Evolutionary conservation across 306 rosid genomes (phyloP), one percentile per base, ranked within the genome.

Genomic region (Quercus agrifolia): DNA sequence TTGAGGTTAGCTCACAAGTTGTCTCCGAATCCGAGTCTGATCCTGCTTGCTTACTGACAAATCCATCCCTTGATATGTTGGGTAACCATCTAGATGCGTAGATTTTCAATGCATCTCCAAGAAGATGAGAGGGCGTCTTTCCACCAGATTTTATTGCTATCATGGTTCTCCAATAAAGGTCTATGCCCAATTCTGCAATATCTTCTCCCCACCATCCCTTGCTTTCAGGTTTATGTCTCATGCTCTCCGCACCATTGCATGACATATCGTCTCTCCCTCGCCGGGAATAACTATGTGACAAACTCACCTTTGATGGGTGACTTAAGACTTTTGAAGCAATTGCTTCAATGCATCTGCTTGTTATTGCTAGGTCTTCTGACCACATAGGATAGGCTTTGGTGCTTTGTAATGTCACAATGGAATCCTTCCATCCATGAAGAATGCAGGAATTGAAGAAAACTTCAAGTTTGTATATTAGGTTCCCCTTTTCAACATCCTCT

Each of bases 141-240:
- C 88, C 90, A 69, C 92, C 90, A 54, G 99, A 95, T 84, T 96
- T 96, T 69, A 93, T 87, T 7, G 92, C 94, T 59, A 96, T 87
- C 96, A 93, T 90, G 74, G 92, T 88, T 79, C 99, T 91, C 99
- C 98, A 96, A 55, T 89, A 96, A 11, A 96, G 92, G 83, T 93
- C 99, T 80, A 96, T 89, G 80, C 96, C 90, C 78, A 96, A 74
- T 82, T 96, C 99, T 61, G 99, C 97, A 38, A 96, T 78, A 76
- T 96, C 99, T 80, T 93, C 97, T 76, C 91, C 99, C 99, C 99
- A 96, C 98, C 99, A 96, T 12, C 98, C 99, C 55, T 81, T 89
- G 77, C 77, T 85, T 71, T 81, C 83, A 49, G 88, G 79, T 72
- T 84, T 92, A 70, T 85, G 86, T 68, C 90, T 87, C 75, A 80